Evolutionary conservation across 1,284 basidiomycete species (phyloP).

Genomic region (Sporisorium iseilematis-ciliati): DNA sequence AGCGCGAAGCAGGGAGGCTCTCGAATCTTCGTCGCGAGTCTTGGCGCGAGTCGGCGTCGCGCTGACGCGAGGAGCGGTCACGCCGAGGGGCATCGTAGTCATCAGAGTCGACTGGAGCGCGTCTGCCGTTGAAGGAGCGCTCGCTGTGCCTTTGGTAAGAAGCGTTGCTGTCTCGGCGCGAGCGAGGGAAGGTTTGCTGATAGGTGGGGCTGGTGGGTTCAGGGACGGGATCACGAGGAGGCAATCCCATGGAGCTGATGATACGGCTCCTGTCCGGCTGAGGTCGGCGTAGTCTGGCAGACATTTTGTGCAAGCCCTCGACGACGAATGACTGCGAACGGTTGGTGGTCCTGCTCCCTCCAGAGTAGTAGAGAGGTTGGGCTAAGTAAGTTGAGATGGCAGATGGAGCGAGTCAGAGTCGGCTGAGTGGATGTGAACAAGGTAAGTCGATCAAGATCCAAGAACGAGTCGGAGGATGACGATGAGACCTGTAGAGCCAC

Average conservation of each 20-base stretch:
- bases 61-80: slow-evolving; percentile 17
- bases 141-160: slow-evolving; percentile 24
- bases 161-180: slow-evolving; percentile 29
- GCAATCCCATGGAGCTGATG: slow-evolving; percentile 44
- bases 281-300: slow-evolving; percentile 24
- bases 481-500: too few species aligned
- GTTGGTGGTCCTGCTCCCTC: not conserved
- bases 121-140: slow-evolving; percentile 34
- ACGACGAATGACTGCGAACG: too few species aligned
- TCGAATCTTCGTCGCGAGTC: slow-evolving; percentile 28
- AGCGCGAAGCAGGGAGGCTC: slow-evolving; percentile 20
- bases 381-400: not conserved
- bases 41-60: slow-evolving; percentile 19
- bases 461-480: not conserved
- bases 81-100: slow-evolving; percentile 16
- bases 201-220: slow-evolving; percentile 36
- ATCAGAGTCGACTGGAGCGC: slow-evolving; percentile 12
- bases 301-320: slow-evolving; percentile 16
- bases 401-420: not conserved
- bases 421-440: not conserved
- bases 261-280: slow-evolving; percentile 43
- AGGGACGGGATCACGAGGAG: slow-evolving; percentile 33
- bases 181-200: slow-evolving; percentile 29
- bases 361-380: not conserved
- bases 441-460: not conserved